phyloP scores from a whole-genome alignment of 2,329 filamentous ascomycete species.

The Berkeleyomyces basicola region DNA sequence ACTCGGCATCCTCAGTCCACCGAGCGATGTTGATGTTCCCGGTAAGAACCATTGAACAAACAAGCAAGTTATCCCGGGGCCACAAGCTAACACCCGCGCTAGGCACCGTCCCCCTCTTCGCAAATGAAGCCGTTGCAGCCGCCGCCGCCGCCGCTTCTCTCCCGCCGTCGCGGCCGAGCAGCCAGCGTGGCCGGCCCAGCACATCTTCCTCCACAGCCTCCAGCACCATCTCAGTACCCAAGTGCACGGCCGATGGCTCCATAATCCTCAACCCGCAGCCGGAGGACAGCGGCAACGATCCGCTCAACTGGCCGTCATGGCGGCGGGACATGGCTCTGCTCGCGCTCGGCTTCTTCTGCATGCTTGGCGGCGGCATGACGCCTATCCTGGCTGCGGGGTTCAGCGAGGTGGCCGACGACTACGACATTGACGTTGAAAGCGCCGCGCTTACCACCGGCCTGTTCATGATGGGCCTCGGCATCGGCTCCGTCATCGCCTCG shows the following conservation, averaged over 20 bases:
- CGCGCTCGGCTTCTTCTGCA: constrained; percentile 78
- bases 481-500: constrained; percentile 70
- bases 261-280: constrained; percentile 87
- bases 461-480: constrained; percentile 83
- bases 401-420: constrained; percentile 52
- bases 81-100: constrained; percentile 6
- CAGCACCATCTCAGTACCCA: constrained; percentile 29
- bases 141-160: constrained; percentile 11
- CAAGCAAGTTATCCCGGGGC: neutral
- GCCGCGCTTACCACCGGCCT: constrained; percentile 80
- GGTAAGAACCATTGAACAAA: constrained; percentile 34
- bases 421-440: constrained; percentile 48
- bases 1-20: constrained; percentile 73
- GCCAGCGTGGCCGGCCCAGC: constrained; percentile 10
- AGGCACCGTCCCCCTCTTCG: constrained; percentile 43
- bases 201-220: constrained; percentile 12
- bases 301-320: constrained; percentile 78
- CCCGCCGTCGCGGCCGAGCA: constrained; percentile 13
- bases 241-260: constrained; percentile 63
- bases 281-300: constrained; percentile 78
- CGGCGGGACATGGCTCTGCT: constrained; percentile 64
- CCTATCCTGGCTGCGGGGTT: constrained; percentile 83
- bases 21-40: constrained; percentile 69
- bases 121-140: constrained; percentile 38
- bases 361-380: constrained; percentile 86